Base-by-base conservation (phyloP, 78 protist genomes). In the Dictyostelium firmibasis region DNA sequence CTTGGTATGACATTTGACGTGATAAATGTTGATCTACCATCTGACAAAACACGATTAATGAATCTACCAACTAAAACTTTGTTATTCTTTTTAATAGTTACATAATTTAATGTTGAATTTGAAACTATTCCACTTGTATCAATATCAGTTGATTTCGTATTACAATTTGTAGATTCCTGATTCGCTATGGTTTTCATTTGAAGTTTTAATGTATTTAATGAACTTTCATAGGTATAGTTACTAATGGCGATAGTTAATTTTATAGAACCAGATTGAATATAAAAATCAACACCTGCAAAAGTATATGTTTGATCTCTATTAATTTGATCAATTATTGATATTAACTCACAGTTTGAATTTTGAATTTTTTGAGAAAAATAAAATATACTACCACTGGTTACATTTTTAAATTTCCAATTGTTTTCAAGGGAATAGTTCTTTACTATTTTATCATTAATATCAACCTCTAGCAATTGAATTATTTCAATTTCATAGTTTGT, bases 1-100 rank as follows among this genome's bases (percentile, higher is more conserved):
- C 35, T n/a, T 67, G 31, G 11, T 27, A 25, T 8, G 3, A 67
- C 18, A 27, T 8, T 67, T 25, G 75, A 27, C 2, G 75, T 67
- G 0, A 72, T 35, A 29, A 43, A 44, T 9, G 81, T 84, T 0
- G 81, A 25, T 29, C 91, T 35, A 7, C 91, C 91, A 69, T 84
- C 91, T 25, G 91, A 84, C 44, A 38, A 20, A 23, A 25, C 67
- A 62, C n/a, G n/a, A 16, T 33, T 35, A 11, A 84, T 23, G 44
- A 84, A 84, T 36, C 81, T 33, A 41, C 91, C 91, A n/a, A 14
- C 27, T 10, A 84, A 33, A 27, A 43, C 29, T 43, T 27, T 43
- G 14, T 27, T 74, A 43, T 69, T 43, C 23, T 38, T 84, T 25
- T 4, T 38, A 5, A 84, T 70, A 23, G 31, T 33, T 5, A 84